Evolutionary conservation across 192 early-diverging fungal species (phyloP).

Genomic region (Backusella morwellensis): DNA sequence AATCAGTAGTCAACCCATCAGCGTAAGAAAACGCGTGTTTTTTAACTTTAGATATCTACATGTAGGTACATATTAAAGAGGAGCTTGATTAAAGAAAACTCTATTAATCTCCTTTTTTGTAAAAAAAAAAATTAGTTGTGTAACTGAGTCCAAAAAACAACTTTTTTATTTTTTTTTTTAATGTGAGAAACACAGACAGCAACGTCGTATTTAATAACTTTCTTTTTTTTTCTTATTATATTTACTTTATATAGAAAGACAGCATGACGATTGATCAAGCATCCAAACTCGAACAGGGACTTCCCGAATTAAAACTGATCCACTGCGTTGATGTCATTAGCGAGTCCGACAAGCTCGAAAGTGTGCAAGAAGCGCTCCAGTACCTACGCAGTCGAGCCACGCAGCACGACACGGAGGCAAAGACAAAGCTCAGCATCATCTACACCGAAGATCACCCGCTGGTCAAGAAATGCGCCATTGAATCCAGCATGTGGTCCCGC

Average conservation of each 20-base stretch:
- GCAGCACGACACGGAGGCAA: slow-evolving; percentile 22
- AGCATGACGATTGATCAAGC: neutral
- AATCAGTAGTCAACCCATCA: too few species aligned
- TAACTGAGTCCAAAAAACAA: too few species aligned
- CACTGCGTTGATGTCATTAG: neutral
- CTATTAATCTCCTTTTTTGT: too few species aligned
- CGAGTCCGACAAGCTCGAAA: neutral
- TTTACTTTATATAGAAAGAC: neutral
- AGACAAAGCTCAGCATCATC: slow-evolving; percentile 28
- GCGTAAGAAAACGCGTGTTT: too few species aligned
- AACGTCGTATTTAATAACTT: neutral
- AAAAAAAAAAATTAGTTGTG: too few species aligned
- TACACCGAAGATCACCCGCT: slow-evolving; percentile 19
- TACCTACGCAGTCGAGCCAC: slow-evolving; percentile 19
- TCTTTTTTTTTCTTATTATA: neutral
- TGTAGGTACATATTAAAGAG: too few species aligned
- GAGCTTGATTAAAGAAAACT: too few species aligned
- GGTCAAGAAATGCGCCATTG: neutral
- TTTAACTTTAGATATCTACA: too few species aligned
- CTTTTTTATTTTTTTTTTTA: too few species aligned
- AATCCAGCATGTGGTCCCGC: slow-evolving; percentile 26
- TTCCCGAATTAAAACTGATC: slow-evolving; percentile 1
- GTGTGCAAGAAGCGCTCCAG: neutral
- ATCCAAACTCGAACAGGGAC: neutral
- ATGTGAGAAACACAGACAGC: too few species aligned